A percentile compares a stretch with the other conserved stretches of the same genome.
phyloP scores from a whole-genome alignment of 2,329 filamentous ascomycete genomes.

The Beauveria sp. region DNA sequence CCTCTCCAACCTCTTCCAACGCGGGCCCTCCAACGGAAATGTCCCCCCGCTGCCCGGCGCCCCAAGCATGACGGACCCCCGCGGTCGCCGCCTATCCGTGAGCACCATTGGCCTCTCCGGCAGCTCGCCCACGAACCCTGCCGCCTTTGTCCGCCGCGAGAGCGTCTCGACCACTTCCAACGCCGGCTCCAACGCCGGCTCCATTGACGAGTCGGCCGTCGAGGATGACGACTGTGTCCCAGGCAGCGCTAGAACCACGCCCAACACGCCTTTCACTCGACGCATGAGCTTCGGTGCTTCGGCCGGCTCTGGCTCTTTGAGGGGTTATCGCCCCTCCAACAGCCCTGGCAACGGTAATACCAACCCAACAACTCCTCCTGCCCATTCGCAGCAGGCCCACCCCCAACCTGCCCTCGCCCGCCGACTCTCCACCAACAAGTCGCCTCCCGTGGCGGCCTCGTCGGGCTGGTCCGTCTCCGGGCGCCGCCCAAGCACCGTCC shows the following conservation, averaged over 20 bases:
- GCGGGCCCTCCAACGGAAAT: slow-evolving; percentile 45
- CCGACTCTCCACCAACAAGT: slow-evolving; percentile 25
- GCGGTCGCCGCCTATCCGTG: slow-evolving; percentile 65
- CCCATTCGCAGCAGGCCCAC: slow-evolving; percentile 15
- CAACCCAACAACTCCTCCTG: slow-evolving; percentile 32
- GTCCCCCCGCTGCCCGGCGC: slow-evolving; percentile 26
- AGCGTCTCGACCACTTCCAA: slow-evolving; percentile 62
- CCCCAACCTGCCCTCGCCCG: slow-evolving; percentile 19
- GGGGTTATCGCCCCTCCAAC: slow-evolving; percentile 42
- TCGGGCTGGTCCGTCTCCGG: slow-evolving; percentile 26
- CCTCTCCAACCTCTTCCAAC: slow-evolving; percentile 50
- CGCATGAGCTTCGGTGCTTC: slow-evolving; percentile 86
- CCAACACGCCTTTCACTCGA: slow-evolving; percentile 68
- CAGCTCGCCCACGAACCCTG: slow-evolving; percentile 51
- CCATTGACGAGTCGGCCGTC: slow-evolving; percentile 64
- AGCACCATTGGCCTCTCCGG: slow-evolving; percentile 68
- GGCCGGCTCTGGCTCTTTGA: slow-evolving; percentile 60
- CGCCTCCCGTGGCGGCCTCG: slow-evolving; percentile 17
- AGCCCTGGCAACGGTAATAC: slow-evolving; percentile 60
- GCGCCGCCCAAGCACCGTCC: slow-evolving; percentile 29
- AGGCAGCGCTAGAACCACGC: slow-evolving; percentile 46
- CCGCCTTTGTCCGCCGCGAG: slow-evolving; percentile 50
- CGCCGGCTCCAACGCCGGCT: slow-evolving; percentile 41
- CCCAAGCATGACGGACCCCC: slow-evolving; percentile 42
- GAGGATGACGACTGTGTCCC: slow-evolving; percentile 57